phyloP scores from a whole-genome alignment of 2,329 filamentous ascomycete species.

The Microdochium bolleyi region DNA sequence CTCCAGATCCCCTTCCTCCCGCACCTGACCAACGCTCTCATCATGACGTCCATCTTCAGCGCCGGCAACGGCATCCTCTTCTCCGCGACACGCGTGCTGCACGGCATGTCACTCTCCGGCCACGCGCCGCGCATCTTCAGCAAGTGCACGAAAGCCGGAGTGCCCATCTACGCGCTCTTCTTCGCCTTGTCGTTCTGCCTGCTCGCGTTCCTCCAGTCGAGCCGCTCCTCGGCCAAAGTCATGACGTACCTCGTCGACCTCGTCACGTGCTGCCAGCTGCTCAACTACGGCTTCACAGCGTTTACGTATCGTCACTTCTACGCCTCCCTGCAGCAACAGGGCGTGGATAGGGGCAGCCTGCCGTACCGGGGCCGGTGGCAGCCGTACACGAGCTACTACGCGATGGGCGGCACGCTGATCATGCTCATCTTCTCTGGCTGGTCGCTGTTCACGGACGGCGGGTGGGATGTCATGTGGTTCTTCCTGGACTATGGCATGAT shows the following conservation, averaged over 20 bases:
- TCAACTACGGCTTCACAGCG: constrained; percentile 6
- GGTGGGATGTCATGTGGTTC: constrained; percentile 9
- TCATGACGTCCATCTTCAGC: constrained; percentile 32
- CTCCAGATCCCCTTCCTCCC: constrained; percentile 27
- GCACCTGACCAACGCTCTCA: constrained; percentile 28
- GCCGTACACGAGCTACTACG: constrained; percentile 5
- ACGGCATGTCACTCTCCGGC: constrained; percentile 6
- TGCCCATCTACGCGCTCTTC: constrained; percentile 1
- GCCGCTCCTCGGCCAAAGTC: constrained; percentile 4
- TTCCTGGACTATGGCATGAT: constrained; percentile 11
- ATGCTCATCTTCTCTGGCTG: constrained; percentile 6
- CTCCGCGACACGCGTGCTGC: constrained; percentile 12
- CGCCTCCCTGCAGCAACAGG: constrained; percentile 11
- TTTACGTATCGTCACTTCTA: constrained; percentile 6
- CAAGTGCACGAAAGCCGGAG: not conserved
- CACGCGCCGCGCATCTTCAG: constrained; percentile 4
- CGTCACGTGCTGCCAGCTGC: constrained; percentile 5
- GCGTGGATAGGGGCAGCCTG: constrained; percentile 13
- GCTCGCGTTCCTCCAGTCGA: constrained; percentile 6
- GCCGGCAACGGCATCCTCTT: constrained; percentile 32
- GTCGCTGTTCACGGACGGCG: constrained; percentile 6
- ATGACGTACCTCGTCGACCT: constrained; percentile 7
- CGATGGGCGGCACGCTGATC: constrained; percentile 5
- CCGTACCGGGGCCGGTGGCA: constrained; percentile 6
- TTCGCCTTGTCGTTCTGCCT: not conserved